Evolutionary conservation across 768 basidiomycete species (phyloP).

Genomic region (Russula brevipes): DNA sequence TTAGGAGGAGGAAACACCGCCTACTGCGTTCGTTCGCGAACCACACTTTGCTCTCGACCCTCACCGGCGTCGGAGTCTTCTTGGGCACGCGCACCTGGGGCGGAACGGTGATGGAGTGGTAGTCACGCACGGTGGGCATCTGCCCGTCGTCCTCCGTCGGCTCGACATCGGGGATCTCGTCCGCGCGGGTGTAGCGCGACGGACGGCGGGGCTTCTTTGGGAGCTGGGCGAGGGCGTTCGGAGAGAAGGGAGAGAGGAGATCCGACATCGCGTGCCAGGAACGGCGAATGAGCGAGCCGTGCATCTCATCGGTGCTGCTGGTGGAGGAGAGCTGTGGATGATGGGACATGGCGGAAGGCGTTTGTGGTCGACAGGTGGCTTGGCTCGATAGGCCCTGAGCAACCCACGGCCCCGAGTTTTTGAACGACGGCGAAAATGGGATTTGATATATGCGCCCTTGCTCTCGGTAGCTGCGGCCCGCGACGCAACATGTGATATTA

Average conservation of each 20-base stretch:
- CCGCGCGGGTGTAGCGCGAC: conserved; percentile 58
- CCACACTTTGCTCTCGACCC: conserved; percentile 95
- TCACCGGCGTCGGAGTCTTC: conserved; percentile 75
- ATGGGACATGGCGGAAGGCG: neutral
- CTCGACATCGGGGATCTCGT: conserved; percentile 63
- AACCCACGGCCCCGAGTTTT: neutral
- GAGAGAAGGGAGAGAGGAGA: conserved; percentile 62
- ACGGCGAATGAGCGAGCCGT: conserved; percentile 42
- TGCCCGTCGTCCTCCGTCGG: conserved; percentile 45
- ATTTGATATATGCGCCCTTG: conserved; percentile 1
- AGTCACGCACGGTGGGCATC: conserved; percentile 61
- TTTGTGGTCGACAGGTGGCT: neutral
- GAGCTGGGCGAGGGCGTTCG: conserved; percentile 50
- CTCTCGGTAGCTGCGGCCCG: neutral
- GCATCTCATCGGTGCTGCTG: conserved; percentile 25
- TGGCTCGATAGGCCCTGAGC: neutral
- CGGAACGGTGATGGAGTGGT: conserved; percentile 67
- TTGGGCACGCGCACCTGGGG: conserved; percentile 69
- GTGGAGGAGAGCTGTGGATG: conserved; percentile 7
- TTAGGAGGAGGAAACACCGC: conserved; percentile 26
- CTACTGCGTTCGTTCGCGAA: conserved; percentile 92
- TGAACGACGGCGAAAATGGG: neutral
- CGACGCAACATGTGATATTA: neutral
- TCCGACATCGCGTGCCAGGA: conserved; percentile 62
- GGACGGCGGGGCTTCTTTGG: conserved; percentile 38